These are phyloP conservation scores for Phytophthora vignae DNA, from an alignment of 352 stramenopile genomes.

Conservation along the genomic window DNA sequence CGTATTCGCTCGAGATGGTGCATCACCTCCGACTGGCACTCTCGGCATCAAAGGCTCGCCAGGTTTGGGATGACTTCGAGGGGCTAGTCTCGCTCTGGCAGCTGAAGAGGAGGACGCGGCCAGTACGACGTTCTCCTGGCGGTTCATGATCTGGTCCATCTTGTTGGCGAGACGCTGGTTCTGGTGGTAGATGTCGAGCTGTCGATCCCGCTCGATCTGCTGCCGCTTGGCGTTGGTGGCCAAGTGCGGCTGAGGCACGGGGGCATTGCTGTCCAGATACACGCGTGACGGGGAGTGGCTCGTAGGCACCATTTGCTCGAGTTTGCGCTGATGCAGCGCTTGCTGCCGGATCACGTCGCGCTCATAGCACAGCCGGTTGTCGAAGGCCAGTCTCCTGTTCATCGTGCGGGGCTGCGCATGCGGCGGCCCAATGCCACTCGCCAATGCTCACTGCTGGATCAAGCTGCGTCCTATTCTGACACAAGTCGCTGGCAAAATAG, in stretches of 20 bases:
- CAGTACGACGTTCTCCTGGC: constrained; percentile 68
- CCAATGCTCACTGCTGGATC: constrained; percentile 8
- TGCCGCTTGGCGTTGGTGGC: constrained; percentile 63
- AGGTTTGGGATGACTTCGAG: constrained; percentile 9
- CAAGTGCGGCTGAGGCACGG: constrained; percentile 53
- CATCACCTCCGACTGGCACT: background rate
- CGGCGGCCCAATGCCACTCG: background rate
- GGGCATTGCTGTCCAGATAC: constrained; percentile 69
- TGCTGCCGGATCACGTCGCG: constrained; percentile 72
- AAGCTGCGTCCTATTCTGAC: constrained; percentile 21
- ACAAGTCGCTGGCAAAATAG: constrained; percentile 28
- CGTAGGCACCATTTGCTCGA: constrained; percentile 68
- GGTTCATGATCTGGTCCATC: constrained; percentile 76
- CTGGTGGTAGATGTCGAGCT: constrained; percentile 68
- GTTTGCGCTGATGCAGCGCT: constrained; percentile 69
- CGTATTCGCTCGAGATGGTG: constrained; percentile 15
- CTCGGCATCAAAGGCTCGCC: constrained; percentile 11
- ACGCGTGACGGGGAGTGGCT: constrained; percentile 66
- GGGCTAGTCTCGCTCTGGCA: constrained; percentile 7
- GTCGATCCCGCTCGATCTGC: constrained; percentile 68
- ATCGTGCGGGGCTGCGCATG: constrained; percentile 38
- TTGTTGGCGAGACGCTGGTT: constrained; percentile 78
- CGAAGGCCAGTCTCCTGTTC: constrained; percentile 82
- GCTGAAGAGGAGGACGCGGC: constrained; percentile 40
- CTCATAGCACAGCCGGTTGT: constrained; percentile 87